Base-by-base conservation (phyloP, 2,329 filamentous ascomycete genomes). In the Sordariomycetes sp. region DNA sequence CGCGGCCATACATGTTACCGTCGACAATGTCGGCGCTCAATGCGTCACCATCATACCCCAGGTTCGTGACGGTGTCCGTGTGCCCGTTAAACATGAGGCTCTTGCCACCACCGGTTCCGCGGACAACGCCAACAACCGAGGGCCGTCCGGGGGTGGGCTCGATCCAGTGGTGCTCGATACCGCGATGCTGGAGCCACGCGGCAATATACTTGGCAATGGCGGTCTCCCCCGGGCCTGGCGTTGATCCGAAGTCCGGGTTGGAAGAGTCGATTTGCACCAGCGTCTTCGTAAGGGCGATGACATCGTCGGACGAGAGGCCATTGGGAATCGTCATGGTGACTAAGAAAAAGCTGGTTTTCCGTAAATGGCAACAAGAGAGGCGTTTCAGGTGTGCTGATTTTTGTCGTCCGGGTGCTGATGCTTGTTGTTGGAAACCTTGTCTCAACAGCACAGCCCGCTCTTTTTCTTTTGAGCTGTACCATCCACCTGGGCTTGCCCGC, bases 61-160 rank as follows among this genome's bases (percentile, higher is more conserved):
- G 62, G 0, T 76, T 62, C 5, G 73, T 80, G 5, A 81, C 79
- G 0, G 79, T 81, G 57, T 82, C 78, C 0, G 76, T 71, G 60
- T 81, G 79, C 0, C 79, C 78, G 25, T 81, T 80, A 50, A 81
- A 67, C 73, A 81, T 79, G 3, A 81, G 63, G 1, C 67, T 75
- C 59, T 75, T 75, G 5, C 77, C 78, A 0, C 69, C 72, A 0
- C 78, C 77, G 0, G 66, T 69, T 1, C 79, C 79, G 3, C 73
- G 71, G 1, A 73, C 67, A 1, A 80, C 66, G 0, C 76, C 78
- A 2, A 82, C 69, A 0, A 82, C 69, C 0, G 79, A 82, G 1
- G 79, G 79, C 0, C 79, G 71, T 0, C 77, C 76, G 2, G 69
- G 63, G 0, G 67, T 71, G 1, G 70, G 67, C 61, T 82, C 79